Conservation (phyloP, 164 flowering plant genomes). For the Vitis vinifera region ASM3070453v1 NC_081816.1:13724001-13724500, state of each 20-base stretch:
- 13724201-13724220: neutral
- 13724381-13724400: constrained; percentile 66
- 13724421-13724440: constrained; percentile 34
- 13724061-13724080: too few species aligned
- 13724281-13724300: constrained; percentile 55
- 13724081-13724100: too few species aligned
- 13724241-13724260: constrained; percentile 17
- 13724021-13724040: too few species aligned
- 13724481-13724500: too few species aligned
- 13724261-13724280: constrained; percentile 16
- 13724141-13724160: too few species aligned
- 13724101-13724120: too few species aligned
- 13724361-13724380: neutral
- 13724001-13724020: too few species aligned
- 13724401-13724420: constrained; percentile 40
- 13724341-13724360: neutral
- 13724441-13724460: constrained; percentile 33
- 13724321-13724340: constrained; percentile 29
- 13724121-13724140: too few species aligned
- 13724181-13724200: too few species aligned
- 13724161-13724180: too few species aligned
- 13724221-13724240: neutral
- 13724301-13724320: constrained; percentile 48
- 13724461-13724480: too few species aligned
- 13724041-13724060: too few species aligned